These are phyloP conservation scores for Chytriomyces sp. DNA, from an alignment of 192 early-diverging fungal species.

Conservation along the genomic window DNA sequence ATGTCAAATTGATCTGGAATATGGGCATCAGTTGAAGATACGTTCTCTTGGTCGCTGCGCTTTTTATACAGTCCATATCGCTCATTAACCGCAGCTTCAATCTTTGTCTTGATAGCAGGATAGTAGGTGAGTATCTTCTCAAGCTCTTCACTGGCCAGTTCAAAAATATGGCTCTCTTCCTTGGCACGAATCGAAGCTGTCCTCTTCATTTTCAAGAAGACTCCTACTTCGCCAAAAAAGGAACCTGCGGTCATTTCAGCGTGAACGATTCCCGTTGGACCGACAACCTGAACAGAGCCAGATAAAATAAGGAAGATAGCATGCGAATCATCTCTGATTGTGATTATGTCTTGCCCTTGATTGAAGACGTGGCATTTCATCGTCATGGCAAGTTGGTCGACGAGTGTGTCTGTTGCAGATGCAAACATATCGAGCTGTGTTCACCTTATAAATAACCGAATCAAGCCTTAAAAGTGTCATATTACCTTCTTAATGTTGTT, in stretches of 20 bases:
- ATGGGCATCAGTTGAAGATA: neutral
- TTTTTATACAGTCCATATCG: constrained; percentile 37
- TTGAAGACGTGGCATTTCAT: constrained; percentile 32
- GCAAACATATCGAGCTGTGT: constrained; percentile 39
- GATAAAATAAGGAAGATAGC: constrained; percentile 46
- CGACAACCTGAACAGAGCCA: constrained; percentile 45
- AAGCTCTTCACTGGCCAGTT: constrained; percentile 40
- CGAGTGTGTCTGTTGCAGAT: constrained; percentile 33
- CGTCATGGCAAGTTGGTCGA: constrained; percentile 38
- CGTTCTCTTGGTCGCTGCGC: constrained; percentile 28
- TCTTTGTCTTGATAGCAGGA: constrained; percentile 41
- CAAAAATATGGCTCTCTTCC: constrained; percentile 45
- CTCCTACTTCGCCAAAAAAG: constrained; percentile 57
- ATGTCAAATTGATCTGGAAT: constrained; percentile 39
- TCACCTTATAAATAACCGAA: no score
- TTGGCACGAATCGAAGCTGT: constrained; percentile 48
- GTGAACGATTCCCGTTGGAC: constrained; percentile 32
- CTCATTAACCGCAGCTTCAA: constrained; percentile 45
- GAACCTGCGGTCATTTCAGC: constrained; percentile 44
- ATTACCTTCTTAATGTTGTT: constrained; percentile 42
- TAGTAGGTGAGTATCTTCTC: constrained; percentile 31
- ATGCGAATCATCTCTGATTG: constrained; percentile 39
- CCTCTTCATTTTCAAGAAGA: constrained; percentile 47
- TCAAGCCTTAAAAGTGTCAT: no score
- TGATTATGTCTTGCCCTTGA: constrained; percentile 36